Conservation (phyloP, 1,284 basidiomycete genomes). For the Rhodotorula sp. region DNA sequence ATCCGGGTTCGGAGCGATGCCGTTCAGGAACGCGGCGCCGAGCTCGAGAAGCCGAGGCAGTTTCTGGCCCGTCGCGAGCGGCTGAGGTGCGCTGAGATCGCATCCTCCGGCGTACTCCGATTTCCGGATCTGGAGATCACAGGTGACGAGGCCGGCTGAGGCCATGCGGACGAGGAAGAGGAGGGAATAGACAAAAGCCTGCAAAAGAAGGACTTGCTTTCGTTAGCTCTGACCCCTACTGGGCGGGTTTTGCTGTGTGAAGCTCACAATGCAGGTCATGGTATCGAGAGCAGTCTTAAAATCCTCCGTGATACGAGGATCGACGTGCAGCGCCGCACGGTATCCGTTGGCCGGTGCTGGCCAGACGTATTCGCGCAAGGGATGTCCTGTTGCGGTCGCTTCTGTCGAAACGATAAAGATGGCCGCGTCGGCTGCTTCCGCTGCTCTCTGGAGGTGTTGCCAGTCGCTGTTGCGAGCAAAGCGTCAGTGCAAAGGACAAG, state of each 20-base stretch:
- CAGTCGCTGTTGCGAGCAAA: constrained; percentile 13
- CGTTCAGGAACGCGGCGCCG: constrained; percentile 29
- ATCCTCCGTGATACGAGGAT: constrained; percentile 30
- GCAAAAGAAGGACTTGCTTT: neutral
- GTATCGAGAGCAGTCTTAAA: constrained; percentile 40
- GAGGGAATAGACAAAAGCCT: constrained; percentile 33
- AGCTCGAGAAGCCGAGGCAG: constrained; percentile 33
- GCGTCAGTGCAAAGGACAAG: neutral
- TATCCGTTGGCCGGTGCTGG: constrained; percentile 13
- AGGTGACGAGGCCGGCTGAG: constrained; percentile 30
- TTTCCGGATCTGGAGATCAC: constrained; percentile 25
- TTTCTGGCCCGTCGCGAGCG: constrained; percentile 24
- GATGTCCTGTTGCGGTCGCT: constrained; percentile 6
- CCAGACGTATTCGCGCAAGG: constrained; percentile 18
- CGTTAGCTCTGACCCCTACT: neutral
- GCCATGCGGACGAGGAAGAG: constrained; percentile 37
- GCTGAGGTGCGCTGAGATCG: constrained; percentile 20
- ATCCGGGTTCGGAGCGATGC: constrained; percentile 30
- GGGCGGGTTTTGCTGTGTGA: neutral
- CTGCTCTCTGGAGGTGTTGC: constrained; percentile 25
- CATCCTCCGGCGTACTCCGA: constrained; percentile 28
- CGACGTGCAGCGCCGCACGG: constrained; percentile 21
- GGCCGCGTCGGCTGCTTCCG: constrained; percentile 25
- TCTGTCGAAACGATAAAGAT: constrained; percentile 28
- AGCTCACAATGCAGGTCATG: constrained; percentile 32